Evolutionary conservation across 2,329 filamentous ascomycete genomes (phyloP), one percentile per base, ranked within the genome.

Genomic region (Monosporascus sp.): DNA sequence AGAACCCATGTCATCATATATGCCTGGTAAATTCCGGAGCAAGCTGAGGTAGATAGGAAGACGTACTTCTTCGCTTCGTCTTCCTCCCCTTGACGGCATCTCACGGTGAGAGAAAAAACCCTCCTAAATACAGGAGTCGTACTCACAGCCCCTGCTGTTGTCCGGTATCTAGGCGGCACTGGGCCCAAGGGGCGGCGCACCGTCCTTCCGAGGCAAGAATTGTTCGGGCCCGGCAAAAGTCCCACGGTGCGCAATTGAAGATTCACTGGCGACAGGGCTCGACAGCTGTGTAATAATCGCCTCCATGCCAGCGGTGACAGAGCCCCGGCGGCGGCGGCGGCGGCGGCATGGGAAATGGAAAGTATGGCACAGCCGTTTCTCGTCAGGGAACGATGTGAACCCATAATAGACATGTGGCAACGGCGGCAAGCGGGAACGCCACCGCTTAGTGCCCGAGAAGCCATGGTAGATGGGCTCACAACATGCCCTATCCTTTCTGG

Each of bases 361-460:
- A 14, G 11, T 34, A 34, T 14, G 9, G 31, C 31, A 34, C 5
- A 1, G 4, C 9, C 9, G 9, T 34, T 34, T 5, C 31, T 14
- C 31, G 9, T 14, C 31, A 34, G 31, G 31, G 31, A 34, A 34
- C 9, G 31, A 34, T 34, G 9, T 14, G 11, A 34, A 34, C 5
- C 3, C 31, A 11, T 17, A 18, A 39, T 42, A 20, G 39, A 42
- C 18, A 20, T 5, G 17, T 20, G 47, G 48, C 54, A 50, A 42
- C 17, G 53, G 54, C 58, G 57, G 48, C 48, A 54, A 41, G 56
- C 57, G 20, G 37, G 50, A 36, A 54, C 53, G 53, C 58, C 54
- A 48, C 54, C 53, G 37, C 53, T 48, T 49, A 61, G 14, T 55
- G 58, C 56, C 56, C 57, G 54, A 45, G 49, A 55, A 53, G 38